These are phyloP conservation scores for Herpetospermum pedunculosum DNA, from an alignment of 306 rosid genomes.

Conservation along the genomic window DNA sequence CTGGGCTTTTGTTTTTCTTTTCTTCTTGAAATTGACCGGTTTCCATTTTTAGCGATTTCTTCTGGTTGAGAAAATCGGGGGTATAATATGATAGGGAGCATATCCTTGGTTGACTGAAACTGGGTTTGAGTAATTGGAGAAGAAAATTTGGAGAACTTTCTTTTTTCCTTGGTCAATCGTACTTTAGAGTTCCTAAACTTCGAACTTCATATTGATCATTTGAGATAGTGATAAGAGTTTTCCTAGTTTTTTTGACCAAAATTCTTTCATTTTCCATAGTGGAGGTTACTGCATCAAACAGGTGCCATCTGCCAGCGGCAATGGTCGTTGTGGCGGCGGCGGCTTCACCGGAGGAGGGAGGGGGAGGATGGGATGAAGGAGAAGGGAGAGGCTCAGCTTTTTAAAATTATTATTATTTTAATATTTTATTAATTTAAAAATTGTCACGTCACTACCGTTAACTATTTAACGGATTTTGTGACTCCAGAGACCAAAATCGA, in stretches of 20 bases:
- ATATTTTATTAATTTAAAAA: too few relatives aligned
- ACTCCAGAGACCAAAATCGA: too few relatives aligned
- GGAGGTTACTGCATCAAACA: slow-evolving; percentile 71
- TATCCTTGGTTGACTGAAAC: not conserved
- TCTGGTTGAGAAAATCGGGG: not conserved
- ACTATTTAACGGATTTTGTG: too few relatives aligned
- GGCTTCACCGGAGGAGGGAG: too few relatives aligned
- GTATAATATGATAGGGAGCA: not conserved
- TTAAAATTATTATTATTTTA: too few relatives aligned
- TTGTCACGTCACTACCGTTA: too few relatives aligned
- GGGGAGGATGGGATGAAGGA: too few relatives aligned
- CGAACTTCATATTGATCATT: too few relatives aligned
- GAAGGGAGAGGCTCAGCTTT: too few relatives aligned
- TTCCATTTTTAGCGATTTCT: not conserved
- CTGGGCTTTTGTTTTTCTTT: too few relatives aligned
- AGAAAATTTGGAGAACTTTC: not conserved
- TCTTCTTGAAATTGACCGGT: too few relatives aligned
- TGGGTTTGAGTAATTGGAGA: not conserved
- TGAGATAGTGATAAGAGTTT: slow-evolving; percentile 3
- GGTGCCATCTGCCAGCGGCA: slow-evolving; percentile 45
- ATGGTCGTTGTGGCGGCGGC: too few relatives aligned
- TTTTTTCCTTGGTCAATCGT: not conserved
- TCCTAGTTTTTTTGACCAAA: not conserved
- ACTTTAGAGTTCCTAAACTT: not conserved
- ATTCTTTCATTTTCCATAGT: slow-evolving; percentile 34